A percentile compares a stretch with the other conserved stretches of the same genome.
Conservation (phyloP, 2,329 filamentous ascomycete genomes). For the Colletotrichum godetiae region DNA sequence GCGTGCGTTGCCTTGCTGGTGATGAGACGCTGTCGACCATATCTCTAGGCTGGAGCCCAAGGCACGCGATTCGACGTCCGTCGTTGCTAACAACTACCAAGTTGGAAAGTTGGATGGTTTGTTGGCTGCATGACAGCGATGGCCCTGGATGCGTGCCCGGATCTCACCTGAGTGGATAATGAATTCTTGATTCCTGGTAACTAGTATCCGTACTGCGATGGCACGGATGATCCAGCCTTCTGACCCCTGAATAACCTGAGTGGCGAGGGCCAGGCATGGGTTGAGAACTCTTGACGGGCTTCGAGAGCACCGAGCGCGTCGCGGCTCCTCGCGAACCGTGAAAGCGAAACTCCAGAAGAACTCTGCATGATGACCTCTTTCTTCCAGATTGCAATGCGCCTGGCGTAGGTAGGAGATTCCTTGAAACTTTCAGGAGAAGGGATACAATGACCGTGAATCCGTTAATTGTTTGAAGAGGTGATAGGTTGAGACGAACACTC, state of each 20-base stretch:
- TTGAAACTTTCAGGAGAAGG: not conserved
- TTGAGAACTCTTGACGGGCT: not conserved
- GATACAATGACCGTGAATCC: too few relatives aligned
- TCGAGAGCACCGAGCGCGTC: not conserved
- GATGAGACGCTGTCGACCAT: conserved; percentile 2
- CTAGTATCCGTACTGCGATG: conserved; percentile 14
- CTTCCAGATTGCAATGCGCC: conserved; percentile 16
- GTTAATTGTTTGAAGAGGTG: not conserved
- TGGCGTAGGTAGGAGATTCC: not conserved
- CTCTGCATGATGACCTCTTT: conserved; percentile 4
- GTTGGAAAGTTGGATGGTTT: not conserved
- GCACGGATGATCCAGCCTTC: conserved; percentile 28
- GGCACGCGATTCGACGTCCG: conserved; percentile 11
- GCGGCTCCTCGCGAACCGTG: not conserved
- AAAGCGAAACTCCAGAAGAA: not conserved
- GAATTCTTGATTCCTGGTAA: conserved; percentile 1
- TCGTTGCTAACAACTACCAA: not conserved
- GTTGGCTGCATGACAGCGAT: not conserved
- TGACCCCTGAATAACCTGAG: conserved; percentile 12
- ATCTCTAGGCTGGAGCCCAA: not conserved
- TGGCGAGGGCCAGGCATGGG: not conserved
- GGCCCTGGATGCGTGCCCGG: not conserved
- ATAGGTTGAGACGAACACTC: conserved; percentile 1
- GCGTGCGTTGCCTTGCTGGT: not conserved
- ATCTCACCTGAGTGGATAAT: conserved; percentile 1